These are phyloP conservation scores for Wickerhamomyces sp. DNA, from an alignment of 1,139 yeast species.

Conservation along the genomic window DNA sequence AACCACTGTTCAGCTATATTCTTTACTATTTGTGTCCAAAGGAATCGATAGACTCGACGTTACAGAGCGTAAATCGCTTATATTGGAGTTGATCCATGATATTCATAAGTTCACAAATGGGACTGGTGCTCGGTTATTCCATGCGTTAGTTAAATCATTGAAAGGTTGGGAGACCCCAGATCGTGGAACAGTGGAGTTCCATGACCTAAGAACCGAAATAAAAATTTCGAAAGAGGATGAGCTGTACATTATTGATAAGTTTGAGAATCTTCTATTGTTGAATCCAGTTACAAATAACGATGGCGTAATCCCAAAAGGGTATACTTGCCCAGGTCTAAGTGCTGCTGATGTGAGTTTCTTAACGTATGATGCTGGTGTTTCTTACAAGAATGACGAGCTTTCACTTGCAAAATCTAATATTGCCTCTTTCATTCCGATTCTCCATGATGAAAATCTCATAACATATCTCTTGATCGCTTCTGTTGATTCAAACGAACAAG, in stretches of 20 bases:
- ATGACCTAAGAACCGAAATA: slow-evolving; percentile 30
- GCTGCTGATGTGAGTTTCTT: slow-evolving; percentile 53
- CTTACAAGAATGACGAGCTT: slow-evolving; percentile 48
- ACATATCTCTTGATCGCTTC: slow-evolving; percentile 60
- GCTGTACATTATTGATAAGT: slow-evolving; percentile 42
- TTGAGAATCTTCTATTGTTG: slow-evolving; percentile 55
- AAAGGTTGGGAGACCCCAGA: slow-evolving; percentile 47
- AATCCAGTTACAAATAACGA: slow-evolving; percentile 38
- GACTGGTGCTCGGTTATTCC: slow-evolving; percentile 58
- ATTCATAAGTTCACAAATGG: slow-evolving; percentile 35
- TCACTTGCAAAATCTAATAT: slow-evolving; percentile 43
- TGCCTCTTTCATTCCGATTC: slow-evolving; percentile 36
- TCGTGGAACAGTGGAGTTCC: slow-evolving; percentile 41
- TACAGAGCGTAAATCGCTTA: slow-evolving; percentile 32
- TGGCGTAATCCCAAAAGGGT: slow-evolving; percentile 35
- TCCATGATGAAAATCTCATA: slow-evolving; percentile 30
- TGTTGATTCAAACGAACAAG: slow-evolving; percentile 50
- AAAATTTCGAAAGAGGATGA: slow-evolving; percentile 28
- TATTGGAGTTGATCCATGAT: slow-evolving; percentile 46
- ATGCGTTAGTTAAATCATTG: slow-evolving; percentile 53
- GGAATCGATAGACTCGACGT: slow-evolving; percentile 51
- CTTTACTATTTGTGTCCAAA: slow-evolving; percentile 60
- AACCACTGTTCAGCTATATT: slow-evolving; percentile 56
- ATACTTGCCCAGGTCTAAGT: slow-evolving; percentile 60
- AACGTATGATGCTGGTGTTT: slow-evolving; percentile 63